phyloP scores from a whole-genome alignment of 2,329 filamentous ascomycete genomes.

The Paraphoma sp. region DNA sequence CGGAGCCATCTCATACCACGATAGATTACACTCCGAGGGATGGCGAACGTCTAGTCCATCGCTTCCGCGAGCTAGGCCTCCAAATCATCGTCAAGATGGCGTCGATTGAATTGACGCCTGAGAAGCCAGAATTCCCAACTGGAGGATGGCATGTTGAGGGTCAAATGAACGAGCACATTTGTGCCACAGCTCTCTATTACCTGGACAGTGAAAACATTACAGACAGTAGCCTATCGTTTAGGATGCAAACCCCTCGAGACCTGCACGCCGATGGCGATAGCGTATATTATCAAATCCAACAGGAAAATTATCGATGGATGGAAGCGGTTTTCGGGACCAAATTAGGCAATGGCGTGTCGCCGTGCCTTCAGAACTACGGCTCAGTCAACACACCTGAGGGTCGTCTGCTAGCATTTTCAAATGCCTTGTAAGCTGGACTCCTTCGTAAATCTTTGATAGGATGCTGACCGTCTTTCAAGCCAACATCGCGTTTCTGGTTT shows the following conservation, averaged over 20 bases:
- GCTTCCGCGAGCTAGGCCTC: conserved; percentile 40
- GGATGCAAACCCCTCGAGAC: conserved; percentile 19
- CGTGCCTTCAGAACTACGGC: conserved; percentile 54
- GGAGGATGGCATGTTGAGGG: conserved; percentile 63
- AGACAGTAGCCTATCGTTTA: conserved; percentile 29
- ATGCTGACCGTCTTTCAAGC: neutral
- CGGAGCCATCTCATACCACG: conserved; percentile 13
- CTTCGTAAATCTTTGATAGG: no score
- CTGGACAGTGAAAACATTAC: conserved; percentile 68
- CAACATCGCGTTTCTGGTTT: conserved; percentile 50
- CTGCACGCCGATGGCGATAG: conserved; percentile 7
- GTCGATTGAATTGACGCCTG: conserved; percentile 65
- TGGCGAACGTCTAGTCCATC: conserved; percentile 16
- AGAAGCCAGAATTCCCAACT: conserved; percentile 61
- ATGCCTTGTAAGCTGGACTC: conserved; percentile 30
- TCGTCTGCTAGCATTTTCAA: conserved; percentile 64
- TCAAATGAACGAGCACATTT: conserved; percentile 67
- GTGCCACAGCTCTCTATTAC: conserved; percentile 68
- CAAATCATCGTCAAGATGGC: conserved; percentile 71
- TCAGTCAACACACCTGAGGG: conserved; percentile 55
- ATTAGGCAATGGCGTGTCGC: conserved; percentile 3
- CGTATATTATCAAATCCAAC: conserved; percentile 8
- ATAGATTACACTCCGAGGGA: conserved; percentile 19
- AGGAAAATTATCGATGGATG: conserved; percentile 21
- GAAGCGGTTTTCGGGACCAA: conserved; percentile 21